These are phyloP conservation scores for Cutaneotrichosporon mucoides DNA, from an alignment of 1,284 basidiomycete species.

Conservation along the genomic window DNA sequence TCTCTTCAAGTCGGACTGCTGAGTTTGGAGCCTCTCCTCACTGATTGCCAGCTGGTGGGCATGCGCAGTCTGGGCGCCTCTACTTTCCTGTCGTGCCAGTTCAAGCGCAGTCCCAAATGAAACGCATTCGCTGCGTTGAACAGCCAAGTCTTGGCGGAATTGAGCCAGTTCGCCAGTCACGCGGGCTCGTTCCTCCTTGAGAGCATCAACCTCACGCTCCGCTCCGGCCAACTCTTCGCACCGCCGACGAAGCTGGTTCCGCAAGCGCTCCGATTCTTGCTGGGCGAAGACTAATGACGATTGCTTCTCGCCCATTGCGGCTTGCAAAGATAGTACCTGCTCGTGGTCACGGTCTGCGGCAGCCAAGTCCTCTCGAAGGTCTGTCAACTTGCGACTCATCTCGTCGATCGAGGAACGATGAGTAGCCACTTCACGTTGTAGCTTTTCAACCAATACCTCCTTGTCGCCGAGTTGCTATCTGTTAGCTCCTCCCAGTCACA, in stretches of 20 bases:
- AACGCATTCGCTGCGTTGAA: slow-evolving; percentile 55
- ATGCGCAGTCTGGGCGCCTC: background rate
- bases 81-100: slow-evolving; percentile 52
- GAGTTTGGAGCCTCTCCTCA: slow-evolving; percentile 1
- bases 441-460: background rate
- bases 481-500: background rate
- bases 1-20: slow-evolving; percentile 12
- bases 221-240: slow-evolving; percentile 14
- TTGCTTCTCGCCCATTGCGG: background rate
- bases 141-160: slow-evolving; percentile 35
- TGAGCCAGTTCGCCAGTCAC: slow-evolving; percentile 26
- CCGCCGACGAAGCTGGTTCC: slow-evolving; percentile 15
- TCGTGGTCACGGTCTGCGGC: background rate
- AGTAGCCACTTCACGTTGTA: background rate
- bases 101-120: slow-evolving; percentile 55
- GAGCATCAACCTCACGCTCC: slow-evolving; percentile 14
- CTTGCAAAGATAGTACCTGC: background rate
- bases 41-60: background rate
- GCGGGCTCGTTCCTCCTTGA: slow-evolving; percentile 18
- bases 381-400: background rate
- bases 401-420: background rate
- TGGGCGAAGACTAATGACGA: slow-evolving; percentile 16
- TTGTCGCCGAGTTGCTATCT: slow-evolving; percentile 2
- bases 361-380: background rate
- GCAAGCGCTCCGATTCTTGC: slow-evolving; percentile 14